Base-by-base conservation (phyloP, 2,329 filamentous ascomycete species). In the Verruconis gallopava region DNA sequence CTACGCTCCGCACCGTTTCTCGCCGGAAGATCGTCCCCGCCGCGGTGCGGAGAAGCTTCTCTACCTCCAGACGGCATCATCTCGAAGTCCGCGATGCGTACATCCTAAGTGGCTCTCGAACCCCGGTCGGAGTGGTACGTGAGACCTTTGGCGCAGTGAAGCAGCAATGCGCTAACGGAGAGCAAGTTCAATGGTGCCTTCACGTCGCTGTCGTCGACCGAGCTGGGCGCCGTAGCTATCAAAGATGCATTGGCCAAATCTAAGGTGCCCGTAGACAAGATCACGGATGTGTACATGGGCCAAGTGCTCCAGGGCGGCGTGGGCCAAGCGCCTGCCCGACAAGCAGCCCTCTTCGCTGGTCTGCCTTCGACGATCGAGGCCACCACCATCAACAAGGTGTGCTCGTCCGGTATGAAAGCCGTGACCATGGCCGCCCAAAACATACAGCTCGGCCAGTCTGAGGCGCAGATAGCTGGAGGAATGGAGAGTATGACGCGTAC, bases 401-500 rank as follows among this genome's bases (percentile, higher is more conserved):
- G 91, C 67, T 82, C 91, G 3, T 95, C 88, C 0, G 91, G 91
- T 4, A 69, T 98, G 50, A 98, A 98, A 63, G 83, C 91, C 1
- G 86, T 96, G 3, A 78, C 75, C 17, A 73, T 96, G 35, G 91
- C 89, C 1, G 89, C 89, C 1, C 85, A 94, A 56, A 91, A 93
- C 56, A 94, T 96, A 52, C 85, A 95, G 63, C 74, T 98, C 9
- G 89, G 91, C 4, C 72, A 93, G 6, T 76, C 85, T 13, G 84
- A 93, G 54, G 88, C 83, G 0, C 83, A 93, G 59, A 72, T 96
- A 5, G 91, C 91, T 1, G 91, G 91, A 47, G 91, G 91, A 42
- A 95, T 98, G 83, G 91, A 98, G 67, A 95, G 85, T 63, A 98
- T 98, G 91, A 85, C 84, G 4, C 75, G 82, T 30, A 85, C 94